Base-by-base conservation (phyloP, 2,329 filamentous ascomycete genomes). In the Chrysoporthe deuterocubensis region DNA sequence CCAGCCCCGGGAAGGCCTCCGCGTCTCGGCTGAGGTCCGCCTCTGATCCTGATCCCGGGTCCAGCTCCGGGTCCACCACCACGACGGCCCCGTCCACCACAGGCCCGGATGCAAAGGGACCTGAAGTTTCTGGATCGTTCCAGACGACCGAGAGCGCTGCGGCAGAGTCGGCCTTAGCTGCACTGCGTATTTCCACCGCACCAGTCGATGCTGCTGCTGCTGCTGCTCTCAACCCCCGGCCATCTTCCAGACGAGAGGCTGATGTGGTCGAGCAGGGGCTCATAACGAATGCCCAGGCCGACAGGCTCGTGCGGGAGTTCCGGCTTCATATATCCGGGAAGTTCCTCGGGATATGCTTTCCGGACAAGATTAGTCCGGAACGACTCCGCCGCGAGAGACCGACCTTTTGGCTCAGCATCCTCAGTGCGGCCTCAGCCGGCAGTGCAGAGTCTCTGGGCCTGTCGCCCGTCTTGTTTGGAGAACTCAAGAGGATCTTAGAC, bases 181-280 rank as follows among this genome's bases (percentile, higher is more conserved):
- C 44, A 9, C n/a, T 52, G 46, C 40, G 21, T 60, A 18, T n/a
- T 11, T 7, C 26, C 26, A n/a, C 43, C 21, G 43, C 59, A 34
- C 26, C 32, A 42, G 8, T 14, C 34, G 13, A 11, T 32, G 32
- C 43, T 54, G 4, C 9, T 52, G 3, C 26, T 14, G 32, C 43
- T 54, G 4, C 58, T 46, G n/a, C 60, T 4, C 50, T 26, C 40
- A 26, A 14, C 1, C 16, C 44, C n/a, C n/a, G n/a, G 21, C 21
- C 14, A 9, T n/a, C 40, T 21, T 14, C 3, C 34, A 16, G n/a
- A 18, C 26, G 21, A 34, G 32, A 26, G 4, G 26, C 56, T 26
- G 68, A 69, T 57, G 65, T 67, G 21, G 50, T 69, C 50, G 68
- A 69, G 4, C 65, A 42, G n/a, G 65, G 50, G 8, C 16, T 69